phyloP scores from a whole-genome alignment of 371 early-diverging fungal species.

The Coemansia sp. region DNA sequence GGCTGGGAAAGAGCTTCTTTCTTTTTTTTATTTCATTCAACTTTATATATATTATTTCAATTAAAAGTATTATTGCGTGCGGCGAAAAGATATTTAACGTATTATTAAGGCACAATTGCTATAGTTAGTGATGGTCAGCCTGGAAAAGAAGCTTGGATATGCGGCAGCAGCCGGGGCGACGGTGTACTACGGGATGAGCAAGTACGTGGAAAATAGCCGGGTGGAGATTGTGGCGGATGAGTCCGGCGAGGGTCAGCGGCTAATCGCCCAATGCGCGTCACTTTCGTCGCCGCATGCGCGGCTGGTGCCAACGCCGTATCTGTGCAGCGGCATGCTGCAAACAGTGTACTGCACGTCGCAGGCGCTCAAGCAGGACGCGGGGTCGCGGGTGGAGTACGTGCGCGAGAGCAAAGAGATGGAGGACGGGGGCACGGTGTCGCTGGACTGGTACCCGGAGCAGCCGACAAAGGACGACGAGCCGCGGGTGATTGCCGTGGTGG shows the following conservation, averaged over 20 bases:
- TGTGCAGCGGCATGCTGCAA: conserved; percentile 43
- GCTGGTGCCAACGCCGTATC: conserved; percentile 42
- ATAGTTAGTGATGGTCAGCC: background rate
- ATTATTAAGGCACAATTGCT: too few species aligned
- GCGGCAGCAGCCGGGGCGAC: conserved; percentile 7
- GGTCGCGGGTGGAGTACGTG: conserved; percentile 29
- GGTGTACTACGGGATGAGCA: conserved; percentile 2
- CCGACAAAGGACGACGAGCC: conserved; percentile 37
- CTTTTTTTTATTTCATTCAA: too few species aligned
- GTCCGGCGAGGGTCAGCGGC: background rate
- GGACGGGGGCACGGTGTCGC: conserved; percentile 81
- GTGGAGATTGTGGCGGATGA: conserved; percentile 4
- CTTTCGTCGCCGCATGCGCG: conserved; percentile 10
- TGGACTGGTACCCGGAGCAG: conserved; percentile 79
- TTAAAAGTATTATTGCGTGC: too few species aligned
- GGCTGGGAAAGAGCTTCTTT: too few species aligned
- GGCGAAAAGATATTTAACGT: too few species aligned
- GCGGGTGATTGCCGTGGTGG: conserved; percentile 66
- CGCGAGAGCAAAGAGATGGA: conserved; percentile 62
- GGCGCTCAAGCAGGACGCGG: conserved; percentile 11
- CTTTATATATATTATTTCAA: too few species aligned
- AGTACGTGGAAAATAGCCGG: conserved; percentile 8
- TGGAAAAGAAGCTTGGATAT: conserved; percentile 4
- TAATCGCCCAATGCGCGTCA: conserved; percentile 22
- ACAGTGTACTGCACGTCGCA: conserved; percentile 34